Evolutionary conservation across 208 protist species (phyloP), one percentile per base, ranked within the genome.

Genomic region (Herpetomonas tarakana): DNA sequence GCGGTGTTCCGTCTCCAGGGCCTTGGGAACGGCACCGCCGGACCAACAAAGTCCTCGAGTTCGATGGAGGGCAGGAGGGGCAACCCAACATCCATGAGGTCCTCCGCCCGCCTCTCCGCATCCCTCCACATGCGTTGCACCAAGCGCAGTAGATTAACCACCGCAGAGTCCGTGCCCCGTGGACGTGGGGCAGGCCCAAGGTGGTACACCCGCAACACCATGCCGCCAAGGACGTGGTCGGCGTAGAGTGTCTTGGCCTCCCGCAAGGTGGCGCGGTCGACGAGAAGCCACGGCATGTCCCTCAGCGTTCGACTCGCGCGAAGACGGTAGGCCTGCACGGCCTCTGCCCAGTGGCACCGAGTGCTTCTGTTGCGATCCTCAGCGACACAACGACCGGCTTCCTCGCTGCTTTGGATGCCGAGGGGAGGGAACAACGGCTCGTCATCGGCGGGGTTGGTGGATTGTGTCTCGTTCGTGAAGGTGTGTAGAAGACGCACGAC

Each of bases 71-170:
- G 71, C 30, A 78, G 52, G 29, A 68, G 55, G n/a, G 71, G 71
- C n/a, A 29, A 44, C 14, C 53, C 14, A 6, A 49, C 52, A n/a
- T 50, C 57, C 16, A 44, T 46, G 27, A 63, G 58, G 0, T 41
- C 35, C 27, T 49, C 56, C 7, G 66, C 68, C 9, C 49, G 52
- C 3, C 30, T 21, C 31, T 51, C 57, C 22, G 65, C 72, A 14
- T 49, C 51, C 12, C 58, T 54, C 80, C 80, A 86, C 68, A 74
- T 68, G 0, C 52, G 25, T 27, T 71, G 62, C 41, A 80, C 64
- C 0, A 52, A 24, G 30, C 55, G 50, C 51, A 83, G 54, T 14
- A 76, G 56, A 0, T 18, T 52, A 11, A 18, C 24, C 25, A 82
- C 44, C n/a, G n/a, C n/a, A n/a, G n/a, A n/a, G n/a, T n/a, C n/a